Percentiles rank a stretch among this genome's conserved stretches.
phyloP scores from a whole-genome alignment of 2,329 filamentous ascomycete species.

The Tolypocladium ophioglossoides region DNA sequence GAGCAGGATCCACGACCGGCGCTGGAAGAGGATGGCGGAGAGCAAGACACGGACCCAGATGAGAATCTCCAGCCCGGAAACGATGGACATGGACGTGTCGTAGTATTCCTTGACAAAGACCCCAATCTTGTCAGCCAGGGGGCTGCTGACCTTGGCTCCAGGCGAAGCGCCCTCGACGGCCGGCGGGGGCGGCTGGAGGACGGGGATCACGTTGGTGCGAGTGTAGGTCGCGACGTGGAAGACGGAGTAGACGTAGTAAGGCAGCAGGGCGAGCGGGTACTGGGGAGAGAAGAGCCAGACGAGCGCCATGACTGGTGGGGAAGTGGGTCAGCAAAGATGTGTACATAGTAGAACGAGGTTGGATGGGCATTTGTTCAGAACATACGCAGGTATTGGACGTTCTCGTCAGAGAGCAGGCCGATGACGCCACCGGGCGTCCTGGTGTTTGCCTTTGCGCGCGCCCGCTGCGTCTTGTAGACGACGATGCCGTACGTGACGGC shows the following conservation, averaged over 20 bases:
- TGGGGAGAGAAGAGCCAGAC: conserved; percentile 91
- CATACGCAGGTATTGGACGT: conserved; percentile 93
- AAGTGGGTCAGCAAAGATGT: conserved; percentile 6
- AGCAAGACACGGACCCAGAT: conserved; percentile 77
- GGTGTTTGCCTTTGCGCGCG: conserved; percentile 64
- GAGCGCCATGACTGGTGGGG: conserved; percentile 67
- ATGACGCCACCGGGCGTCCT: conserved; percentile 49
- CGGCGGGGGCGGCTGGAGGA: conserved; percentile 58
- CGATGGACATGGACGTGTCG: conserved; percentile 87
- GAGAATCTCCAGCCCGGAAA: conserved; percentile 76
- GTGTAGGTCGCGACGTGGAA: conserved; percentile 98
- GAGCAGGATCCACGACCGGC: conserved; percentile 82
- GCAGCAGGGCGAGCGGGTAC: conserved; percentile 80
- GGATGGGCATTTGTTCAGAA: background rate
- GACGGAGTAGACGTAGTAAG: conserved; percentile 92
- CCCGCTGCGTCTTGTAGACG: conserved; percentile 93
- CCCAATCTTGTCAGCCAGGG: conserved; percentile 73
- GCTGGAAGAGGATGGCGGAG: conserved; percentile 77
- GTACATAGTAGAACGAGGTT: background rate
- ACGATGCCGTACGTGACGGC: conserved; percentile 94
- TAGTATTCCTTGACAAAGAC: conserved; percentile 98
- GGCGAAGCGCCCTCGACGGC: conserved; percentile 47
- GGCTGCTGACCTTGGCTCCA: conserved; percentile 37
- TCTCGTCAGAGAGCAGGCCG: conserved; percentile 74
- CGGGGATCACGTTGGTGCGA: conserved; percentile 85